phyloP scores from a whole-genome alignment of 345 rosid species.

The Boechera retrofracta region DNA sequence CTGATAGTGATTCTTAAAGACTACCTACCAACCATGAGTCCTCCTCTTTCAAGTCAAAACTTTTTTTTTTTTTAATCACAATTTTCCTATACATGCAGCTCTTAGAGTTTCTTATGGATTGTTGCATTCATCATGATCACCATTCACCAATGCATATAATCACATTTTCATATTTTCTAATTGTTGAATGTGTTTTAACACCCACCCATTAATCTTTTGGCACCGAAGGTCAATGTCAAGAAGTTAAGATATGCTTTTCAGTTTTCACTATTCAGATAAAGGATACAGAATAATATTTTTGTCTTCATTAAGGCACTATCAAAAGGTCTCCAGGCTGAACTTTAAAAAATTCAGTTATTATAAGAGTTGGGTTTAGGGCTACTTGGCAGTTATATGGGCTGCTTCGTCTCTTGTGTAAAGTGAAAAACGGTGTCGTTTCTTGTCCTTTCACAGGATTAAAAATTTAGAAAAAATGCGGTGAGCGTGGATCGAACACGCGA shows the following conservation, averaged over 20 bases:
- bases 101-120: not conserved
- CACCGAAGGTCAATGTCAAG: not conserved
- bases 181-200: no score
- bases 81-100: not conserved
- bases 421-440: not conserved
- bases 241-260: not conserved
- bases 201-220: not conserved
- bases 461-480: constrained; percentile 50
- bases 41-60: not conserved
- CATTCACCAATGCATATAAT: not conserved
- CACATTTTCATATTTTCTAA: not conserved
- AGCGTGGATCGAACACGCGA: constrained; percentile 77
- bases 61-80: not conserved
- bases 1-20: no score
- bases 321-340: no score
- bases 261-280: constrained; percentile 4
- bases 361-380: not conserved
- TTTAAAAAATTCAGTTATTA: not conserved
- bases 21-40: not conserved
- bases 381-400: constrained; percentile 10
- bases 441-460: not conserved
- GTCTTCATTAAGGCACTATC: not conserved
- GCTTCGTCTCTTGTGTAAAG: not conserved
- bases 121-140: not conserved
- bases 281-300: not conserved